Conservation (phyloP, 495 filamentous ascomycete genomes). For the Ramalina intermedia region DNA sequence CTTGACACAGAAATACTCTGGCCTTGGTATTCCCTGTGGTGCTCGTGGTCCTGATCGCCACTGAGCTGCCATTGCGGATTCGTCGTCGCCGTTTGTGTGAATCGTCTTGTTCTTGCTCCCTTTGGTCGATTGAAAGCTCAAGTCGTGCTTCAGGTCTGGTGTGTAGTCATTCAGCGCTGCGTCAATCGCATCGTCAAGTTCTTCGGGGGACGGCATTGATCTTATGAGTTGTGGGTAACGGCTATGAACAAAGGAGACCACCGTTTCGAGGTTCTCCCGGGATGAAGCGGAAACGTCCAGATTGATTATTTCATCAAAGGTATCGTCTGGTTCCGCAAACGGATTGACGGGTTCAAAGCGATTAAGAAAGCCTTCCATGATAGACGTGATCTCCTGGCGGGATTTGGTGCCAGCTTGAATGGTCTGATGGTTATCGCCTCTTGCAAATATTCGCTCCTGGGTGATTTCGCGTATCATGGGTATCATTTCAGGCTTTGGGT, state of each 20-base stretch:
- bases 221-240: constrained; percentile 62
- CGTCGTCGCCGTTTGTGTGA: too few relatives aligned
- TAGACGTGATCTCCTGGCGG: constrained; percentile 55
- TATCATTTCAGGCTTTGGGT: constrained; percentile 39
- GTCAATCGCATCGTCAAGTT: constrained; percentile 69
- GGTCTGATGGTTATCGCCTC: constrained; percentile 95
- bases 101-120: constrained; percentile 20
- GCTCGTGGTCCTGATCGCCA: constrained; percentile 8
- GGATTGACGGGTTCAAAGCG: constrained; percentile 69
- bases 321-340: constrained; percentile 49
- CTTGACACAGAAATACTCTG: constrained; percentile 75
- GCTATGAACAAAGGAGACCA: constrained; percentile 52
- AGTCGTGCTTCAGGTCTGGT: constrained; percentile 58
- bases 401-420: constrained; percentile 66
- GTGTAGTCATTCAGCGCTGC: constrained; percentile 63
- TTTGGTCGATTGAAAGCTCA: constrained; percentile 36
- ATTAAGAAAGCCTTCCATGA: constrained; percentile 87
- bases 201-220: constrained; percentile 53
- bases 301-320: constrained; percentile 72
- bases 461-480: constrained; percentile 60
- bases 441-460: constrained; percentile 59
- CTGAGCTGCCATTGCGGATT: constrained; percentile 8
- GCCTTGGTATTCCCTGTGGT: constrained; percentile 25
- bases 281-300: constrained; percentile 65
- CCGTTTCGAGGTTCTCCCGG: constrained; percentile 71